A percentile compares a stretch with the other conserved stretches of the same genome.
Evolutionary conservation across 2,329 filamentous ascomycete species (phyloP).

Genomic region (Aspergillus fructus): DNA sequence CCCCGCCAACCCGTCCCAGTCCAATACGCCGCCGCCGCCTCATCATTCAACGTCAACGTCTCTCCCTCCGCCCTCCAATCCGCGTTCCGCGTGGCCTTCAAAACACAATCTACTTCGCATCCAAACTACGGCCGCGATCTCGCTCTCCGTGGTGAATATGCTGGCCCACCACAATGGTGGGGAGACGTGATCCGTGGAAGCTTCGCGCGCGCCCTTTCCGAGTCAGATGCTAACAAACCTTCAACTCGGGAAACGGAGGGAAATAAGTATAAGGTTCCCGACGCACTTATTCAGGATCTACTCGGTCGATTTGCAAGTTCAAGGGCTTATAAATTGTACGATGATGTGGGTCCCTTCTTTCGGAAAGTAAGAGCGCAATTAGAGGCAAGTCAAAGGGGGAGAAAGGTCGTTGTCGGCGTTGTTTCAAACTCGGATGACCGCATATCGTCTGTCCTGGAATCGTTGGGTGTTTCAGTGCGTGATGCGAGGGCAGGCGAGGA

Average conservation of each 20-base stretch:
- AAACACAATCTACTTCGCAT: constrained; percentile 28
- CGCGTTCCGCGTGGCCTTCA: constrained; percentile 40
- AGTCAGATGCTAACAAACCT: constrained; percentile 6
- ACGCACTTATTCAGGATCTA: constrained; percentile 33
- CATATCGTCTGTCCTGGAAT: constrained; percentile 39
- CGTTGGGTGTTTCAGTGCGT: constrained; percentile 40
- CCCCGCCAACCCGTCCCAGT: constrained; percentile 39
- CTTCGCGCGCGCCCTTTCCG: constrained; percentile 30
- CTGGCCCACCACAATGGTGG: constrained; percentile 47
- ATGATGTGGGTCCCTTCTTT: constrained; percentile 42
- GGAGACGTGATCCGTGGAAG: constrained; percentile 40
- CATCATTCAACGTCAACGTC: constrained; percentile 35
- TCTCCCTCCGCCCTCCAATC: constrained; percentile 28
- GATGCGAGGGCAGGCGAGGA: constrained; percentile 32
- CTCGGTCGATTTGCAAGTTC: constrained; percentile 41
- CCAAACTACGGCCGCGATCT: constrained; percentile 47
- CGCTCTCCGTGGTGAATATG: constrained; percentile 35
- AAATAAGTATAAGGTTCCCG: constrained; percentile 27
- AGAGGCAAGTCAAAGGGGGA: background rate
- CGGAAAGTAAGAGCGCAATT: constrained; percentile 23
- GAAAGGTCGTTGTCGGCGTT: constrained; percentile 38
- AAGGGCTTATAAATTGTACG: constrained; percentile 42
- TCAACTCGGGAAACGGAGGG: background rate
- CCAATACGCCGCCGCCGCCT: constrained; percentile 42
- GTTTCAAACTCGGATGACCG: constrained; percentile 50